These are phyloP conservation scores for Diplodia intermedia DNA, from an alignment of 2,329 filamentous ascomycete genomes.

Conservation along the genomic window DNA sequence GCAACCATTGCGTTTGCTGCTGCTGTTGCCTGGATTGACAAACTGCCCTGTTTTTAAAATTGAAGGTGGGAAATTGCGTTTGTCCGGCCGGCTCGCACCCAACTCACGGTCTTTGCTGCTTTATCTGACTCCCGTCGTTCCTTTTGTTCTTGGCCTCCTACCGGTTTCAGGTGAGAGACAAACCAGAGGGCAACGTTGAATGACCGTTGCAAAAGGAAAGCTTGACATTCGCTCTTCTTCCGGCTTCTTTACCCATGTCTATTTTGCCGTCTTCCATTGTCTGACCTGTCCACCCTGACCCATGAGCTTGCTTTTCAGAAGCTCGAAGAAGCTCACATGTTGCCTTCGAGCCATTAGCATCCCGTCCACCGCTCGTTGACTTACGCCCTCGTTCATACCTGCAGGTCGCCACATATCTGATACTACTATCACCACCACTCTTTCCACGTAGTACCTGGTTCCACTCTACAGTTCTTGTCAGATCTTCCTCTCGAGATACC, in stretches of 20 bases:
- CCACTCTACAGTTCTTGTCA: background rate
- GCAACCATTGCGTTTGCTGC: slow-evolving; percentile 14
- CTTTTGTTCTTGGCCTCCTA: slow-evolving; percentile 3
- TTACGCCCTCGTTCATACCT: slow-evolving; percentile 1
- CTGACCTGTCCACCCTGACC: background rate
- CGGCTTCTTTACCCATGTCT: background rate
- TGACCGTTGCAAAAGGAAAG: background rate
- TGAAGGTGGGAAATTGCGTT: background rate
- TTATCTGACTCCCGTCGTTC: slow-evolving; percentile 5
- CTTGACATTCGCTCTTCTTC: slow-evolving; percentile 15
- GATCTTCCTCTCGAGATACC: background rate
- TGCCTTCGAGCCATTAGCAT: background rate
- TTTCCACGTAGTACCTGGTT: background rate
- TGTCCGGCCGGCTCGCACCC: background rate
- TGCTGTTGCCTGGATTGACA: slow-evolving; percentile 5
- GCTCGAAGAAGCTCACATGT: background rate
- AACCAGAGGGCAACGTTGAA: background rate
- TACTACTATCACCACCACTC: background rate
- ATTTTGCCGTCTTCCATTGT: background rate
- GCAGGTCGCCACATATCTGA: background rate
- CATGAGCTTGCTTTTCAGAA: background rate
- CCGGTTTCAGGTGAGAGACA: slow-evolving; percentile 26
- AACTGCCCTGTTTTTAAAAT: slow-evolving; percentile 1
- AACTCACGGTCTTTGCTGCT: background rate
- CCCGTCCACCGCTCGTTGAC: background rate